These are phyloP conservation scores for Casuarina glauca DNA, from an alignment of 306 rosid species.

Conservation along the genomic window DNA sequence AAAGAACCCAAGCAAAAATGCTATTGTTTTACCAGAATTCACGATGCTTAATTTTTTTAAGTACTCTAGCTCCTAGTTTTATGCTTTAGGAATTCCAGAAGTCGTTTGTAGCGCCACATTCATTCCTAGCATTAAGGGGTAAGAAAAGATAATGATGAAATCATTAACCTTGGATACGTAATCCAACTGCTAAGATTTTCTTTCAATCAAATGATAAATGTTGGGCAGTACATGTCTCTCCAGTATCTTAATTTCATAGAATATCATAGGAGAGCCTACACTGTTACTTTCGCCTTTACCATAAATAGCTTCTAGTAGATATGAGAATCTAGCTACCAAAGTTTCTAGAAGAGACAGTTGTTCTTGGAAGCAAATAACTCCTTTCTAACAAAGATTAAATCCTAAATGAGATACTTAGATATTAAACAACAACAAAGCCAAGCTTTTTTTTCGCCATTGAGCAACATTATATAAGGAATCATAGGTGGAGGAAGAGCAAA, in stretches of 20 bases:
- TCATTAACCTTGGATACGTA: neutral
- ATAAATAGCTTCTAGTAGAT: neutral
- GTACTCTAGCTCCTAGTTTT: neutral
- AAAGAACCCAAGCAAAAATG: neutral
- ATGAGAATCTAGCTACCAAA: neutral
- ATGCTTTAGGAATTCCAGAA: neutral
- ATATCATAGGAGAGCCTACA: neutral
- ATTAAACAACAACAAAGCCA: neutral
- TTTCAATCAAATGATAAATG: neutral
- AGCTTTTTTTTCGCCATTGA: constrained; percentile 3
- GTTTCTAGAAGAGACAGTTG: neutral
- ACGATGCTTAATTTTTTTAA: neutral
- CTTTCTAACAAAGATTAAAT: no score
- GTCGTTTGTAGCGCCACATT: neutral
- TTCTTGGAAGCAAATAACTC: no score
- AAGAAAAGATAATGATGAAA: neutral
- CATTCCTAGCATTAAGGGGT: neutral
- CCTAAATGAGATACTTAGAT: no score
- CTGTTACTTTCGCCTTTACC: neutral
- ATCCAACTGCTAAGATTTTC: neutral
- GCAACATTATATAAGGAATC: neutral
- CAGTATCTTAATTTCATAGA: neutral
- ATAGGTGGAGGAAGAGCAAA: neutral
- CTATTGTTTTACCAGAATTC: neutral
- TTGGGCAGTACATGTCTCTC: neutral